A percentile compares a stretch with the other conserved stretches of the same genome.
These are phyloP conservation scores for Candida glaebosa DNA, from an alignment of 805 yeast species.

Conservation along the genomic window DNA sequence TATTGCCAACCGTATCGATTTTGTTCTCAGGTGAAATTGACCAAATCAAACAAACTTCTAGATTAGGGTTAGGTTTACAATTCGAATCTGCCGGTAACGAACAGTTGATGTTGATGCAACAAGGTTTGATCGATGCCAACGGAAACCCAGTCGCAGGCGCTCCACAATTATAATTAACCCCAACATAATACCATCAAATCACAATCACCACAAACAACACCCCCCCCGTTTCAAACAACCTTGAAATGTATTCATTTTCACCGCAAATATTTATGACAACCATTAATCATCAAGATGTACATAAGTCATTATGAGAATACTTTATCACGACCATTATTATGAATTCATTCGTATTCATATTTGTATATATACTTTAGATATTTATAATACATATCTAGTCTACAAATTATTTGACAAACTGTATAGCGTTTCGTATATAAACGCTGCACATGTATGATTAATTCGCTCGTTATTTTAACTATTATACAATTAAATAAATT, in stretches of 20 bases:
- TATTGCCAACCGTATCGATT: slow-evolving; percentile 85
- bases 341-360: slow-evolving; percentile 4
- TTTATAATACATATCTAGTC: slow-evolving; percentile 7
- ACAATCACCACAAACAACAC: not conserved
- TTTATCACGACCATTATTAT: slow-evolving; percentile 3
- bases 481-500: not conserved
- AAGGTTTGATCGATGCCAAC: slow-evolving; percentile 75
- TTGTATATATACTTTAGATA: slow-evolving; percentile 5
- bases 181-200: slow-evolving; percentile 2
- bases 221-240: not conserved
- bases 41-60: slow-evolving; percentile 67
- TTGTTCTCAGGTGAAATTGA: slow-evolving; percentile 91
- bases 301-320: slow-evolving; percentile 5
- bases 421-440: too few species aligned
- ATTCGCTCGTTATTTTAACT: too few species aligned
- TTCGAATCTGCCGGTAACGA: slow-evolving; percentile 94
- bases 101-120: slow-evolving; percentile 88
- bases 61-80: slow-evolving; percentile 91
- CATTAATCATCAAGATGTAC: slow-evolving; percentile 2
- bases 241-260: not conserved
- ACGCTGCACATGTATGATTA: not conserved
- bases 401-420: too few species aligned
- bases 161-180: slow-evolving; percentile 48
- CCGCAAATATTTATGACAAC: not conserved
- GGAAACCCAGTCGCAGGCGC: slow-evolving; percentile 86